Conservation (phyloP, 805 yeast genomes). For the Nematodospora valgi region DNA sequence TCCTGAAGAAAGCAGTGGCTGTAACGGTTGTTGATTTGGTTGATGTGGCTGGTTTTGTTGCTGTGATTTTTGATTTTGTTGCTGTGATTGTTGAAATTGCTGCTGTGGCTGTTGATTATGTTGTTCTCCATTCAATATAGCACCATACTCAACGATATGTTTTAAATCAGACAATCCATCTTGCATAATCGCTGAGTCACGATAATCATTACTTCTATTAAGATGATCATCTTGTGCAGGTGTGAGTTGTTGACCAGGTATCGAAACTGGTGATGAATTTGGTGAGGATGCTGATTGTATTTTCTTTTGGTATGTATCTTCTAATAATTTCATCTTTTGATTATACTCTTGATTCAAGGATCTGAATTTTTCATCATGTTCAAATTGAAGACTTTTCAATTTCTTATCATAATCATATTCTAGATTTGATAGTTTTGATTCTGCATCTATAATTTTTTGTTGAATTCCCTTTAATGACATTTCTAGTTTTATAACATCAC, state of each 20-base stretch:
- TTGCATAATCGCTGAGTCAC: conserved; percentile 17
- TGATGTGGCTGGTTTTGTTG: background rate
- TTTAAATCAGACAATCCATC: conserved; percentile 34
- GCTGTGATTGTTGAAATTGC: conserved; percentile 4
- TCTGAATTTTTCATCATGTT: conserved; percentile 5
- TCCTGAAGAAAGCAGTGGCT: background rate
- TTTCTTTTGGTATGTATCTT: conserved; percentile 5
- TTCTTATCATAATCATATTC: conserved; percentile 7
- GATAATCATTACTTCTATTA: conserved; percentile 4
- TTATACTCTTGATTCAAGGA: conserved; percentile 2
- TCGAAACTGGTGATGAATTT: conserved; percentile 6
- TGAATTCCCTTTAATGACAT: conserved; percentile 11
- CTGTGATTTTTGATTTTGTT: no score
- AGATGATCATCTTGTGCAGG: conserved; percentile 2
- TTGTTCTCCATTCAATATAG: conserved; percentile 27
- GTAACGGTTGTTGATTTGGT: background rate
- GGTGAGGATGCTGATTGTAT: background rate
- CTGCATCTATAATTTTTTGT: conserved; percentile 5
- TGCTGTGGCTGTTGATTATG: background rate
- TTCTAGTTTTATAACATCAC: conserved; percentile 17
- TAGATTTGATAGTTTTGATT: conserved; percentile 4
- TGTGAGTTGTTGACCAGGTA: conserved; percentile 11
- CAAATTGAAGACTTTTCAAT: conserved; percentile 1
- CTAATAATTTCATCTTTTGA: conserved; percentile 6
- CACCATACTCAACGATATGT: conserved; percentile 37